These are phyloP conservation scores for Staphylotrichum longicolle DNA, from an alignment of 495 filamentous ascomycete species.

Conservation along the genomic window DNA sequence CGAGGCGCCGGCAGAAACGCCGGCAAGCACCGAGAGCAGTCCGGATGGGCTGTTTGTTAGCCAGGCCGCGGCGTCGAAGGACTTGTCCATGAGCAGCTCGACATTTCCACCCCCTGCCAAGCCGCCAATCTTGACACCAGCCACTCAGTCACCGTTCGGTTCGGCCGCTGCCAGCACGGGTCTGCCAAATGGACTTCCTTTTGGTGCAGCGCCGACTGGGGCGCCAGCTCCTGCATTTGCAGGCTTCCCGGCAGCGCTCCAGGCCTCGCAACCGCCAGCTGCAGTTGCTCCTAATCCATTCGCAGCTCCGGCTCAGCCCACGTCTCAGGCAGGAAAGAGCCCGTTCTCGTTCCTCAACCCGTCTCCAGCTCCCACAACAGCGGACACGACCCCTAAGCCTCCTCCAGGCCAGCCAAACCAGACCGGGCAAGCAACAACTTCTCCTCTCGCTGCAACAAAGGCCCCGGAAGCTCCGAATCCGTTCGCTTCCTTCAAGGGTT, in stretches of 20 bases:
- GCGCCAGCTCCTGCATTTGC: not conserved
- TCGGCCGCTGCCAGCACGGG: not conserved
- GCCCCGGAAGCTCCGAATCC: slow-evolving; percentile 1
- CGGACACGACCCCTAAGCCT: not conserved
- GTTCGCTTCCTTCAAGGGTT: slow-evolving; percentile 6
- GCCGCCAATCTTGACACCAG: not conserved
- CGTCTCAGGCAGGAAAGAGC: slow-evolving; percentile 4
- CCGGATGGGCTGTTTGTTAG: slow-evolving; percentile 36
- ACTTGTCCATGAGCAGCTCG: not conserved
- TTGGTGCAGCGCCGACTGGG: not conserved
- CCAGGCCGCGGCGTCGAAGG: not conserved
- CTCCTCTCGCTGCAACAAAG: slow-evolving; percentile 3
- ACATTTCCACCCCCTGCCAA: not conserved
- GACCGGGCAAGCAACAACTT: slow-evolving; percentile 7
- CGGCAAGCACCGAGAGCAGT: not conserved
- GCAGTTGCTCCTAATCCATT: not conserved
- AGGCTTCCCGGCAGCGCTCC: not conserved
- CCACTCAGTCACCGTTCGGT: slow-evolving; percentile 2
- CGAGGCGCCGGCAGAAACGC: slow-evolving; percentile 26
- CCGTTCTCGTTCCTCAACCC: slow-evolving; percentile 12
- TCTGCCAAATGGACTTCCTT: not conserved
- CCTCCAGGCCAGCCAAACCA: not conserved
- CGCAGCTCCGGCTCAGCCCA: slow-evolving; percentile 3
- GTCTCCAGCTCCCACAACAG: not conserved
- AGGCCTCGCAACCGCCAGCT: not conserved